These are phyloP conservation scores for Komagataea norvegica DNA, from an alignment of 1,139 yeast species.

Conservation along the genomic window DNA sequence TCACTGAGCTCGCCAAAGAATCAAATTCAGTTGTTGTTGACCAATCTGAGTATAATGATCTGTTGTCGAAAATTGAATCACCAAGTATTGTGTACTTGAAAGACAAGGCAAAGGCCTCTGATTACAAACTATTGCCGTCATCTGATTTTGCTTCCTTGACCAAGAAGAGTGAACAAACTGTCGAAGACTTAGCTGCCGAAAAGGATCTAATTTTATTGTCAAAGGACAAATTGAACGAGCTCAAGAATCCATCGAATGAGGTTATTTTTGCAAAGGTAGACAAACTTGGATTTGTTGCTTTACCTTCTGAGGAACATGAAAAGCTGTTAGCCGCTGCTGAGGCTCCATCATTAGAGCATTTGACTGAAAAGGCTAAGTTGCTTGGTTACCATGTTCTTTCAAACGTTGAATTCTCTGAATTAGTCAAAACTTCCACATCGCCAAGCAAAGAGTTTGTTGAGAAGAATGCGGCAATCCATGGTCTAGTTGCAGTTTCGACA, in stretches of 20 bases:
- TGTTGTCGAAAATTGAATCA: conserved; percentile 11
- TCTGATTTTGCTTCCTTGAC: conserved; percentile 13
- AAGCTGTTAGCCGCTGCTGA: conserved; percentile 19
- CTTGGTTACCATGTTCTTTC: conserved; percentile 29
- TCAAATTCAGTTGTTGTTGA: conserved; percentile 17
- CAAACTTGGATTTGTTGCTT: conserved; percentile 27
- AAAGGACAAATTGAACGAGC: conserved; percentile 5
- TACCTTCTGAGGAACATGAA: conserved; percentile 30
- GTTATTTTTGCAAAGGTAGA: conserved; percentile 22
- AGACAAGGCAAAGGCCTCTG: conserved; percentile 19
- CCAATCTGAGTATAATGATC: conserved; percentile 12
- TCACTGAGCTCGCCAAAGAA: conserved; percentile 14
- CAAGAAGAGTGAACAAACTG: conserved; percentile 23
- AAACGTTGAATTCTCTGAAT: conserved; percentile 16
- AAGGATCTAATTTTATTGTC: conserved; percentile 12
- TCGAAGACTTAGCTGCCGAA: conserved; percentile 19
- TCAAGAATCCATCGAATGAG: conserved; percentile 11
- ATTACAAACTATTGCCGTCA: conserved; percentile 13
- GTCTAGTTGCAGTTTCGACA: conserved; percentile 30
- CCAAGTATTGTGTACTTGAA: conserved; percentile 25
- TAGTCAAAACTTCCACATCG: conserved; percentile 21
- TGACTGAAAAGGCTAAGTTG: conserved; percentile 27
- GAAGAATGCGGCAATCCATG: conserved; percentile 22
- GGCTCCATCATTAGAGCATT: conserved; percentile 25
- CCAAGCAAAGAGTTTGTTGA: conserved; percentile 23